Base-by-base conservation (phyloP, 495 filamentous ascomycete species). In the Xylaria venustula region DNA sequence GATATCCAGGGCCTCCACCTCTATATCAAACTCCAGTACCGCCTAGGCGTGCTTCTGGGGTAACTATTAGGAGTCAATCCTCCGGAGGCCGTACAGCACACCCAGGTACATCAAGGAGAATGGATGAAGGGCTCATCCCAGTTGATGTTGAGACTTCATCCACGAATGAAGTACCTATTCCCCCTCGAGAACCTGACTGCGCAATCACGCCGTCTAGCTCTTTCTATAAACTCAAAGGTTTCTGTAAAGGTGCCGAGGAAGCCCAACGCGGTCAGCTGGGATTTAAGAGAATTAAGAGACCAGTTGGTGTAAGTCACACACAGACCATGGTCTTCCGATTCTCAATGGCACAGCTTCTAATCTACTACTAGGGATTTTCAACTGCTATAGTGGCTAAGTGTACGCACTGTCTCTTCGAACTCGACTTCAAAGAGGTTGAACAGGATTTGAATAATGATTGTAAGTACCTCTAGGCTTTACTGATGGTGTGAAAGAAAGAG, bases 171-270 rank as follows among this genome's bases (percentile, higher is more conserved):
- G 54, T 48, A 22, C 42, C 48, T 6, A 48, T 61, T 1, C 60
- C 64, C 2, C 20, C 48, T 22, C 62, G 64, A 47, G 67, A 73
- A 52, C 48, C 66, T 5, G 73, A 73, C 48, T 73, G 69, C 53
- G 67, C 54, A 32, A 75, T 79, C 53, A 70, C 60, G 9, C 62
- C 67, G 11, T 47, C 45, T 9, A 74, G 72, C 46, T 77, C 76
- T 3, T 74, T 77, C 60, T 71, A 75, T 30, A 71, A 70, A 58
- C 45, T 70, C 14, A 79, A 79, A 40, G 74, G 74, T 15, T 76
- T 79, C 62, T 79, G 76, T 41, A 73, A 73, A n/a, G 76, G 76
- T 3, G 75, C 75, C 8, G 73, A 68, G 30, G 74, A 74, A 23
- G 66, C 70, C 12, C 64, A 72, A 30, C 67, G 65, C 22, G 72